phyloP scores from a whole-genome alignment of 2,329 filamentous ascomycete genomes.

The Phaeosphaeria sp. region DNA sequence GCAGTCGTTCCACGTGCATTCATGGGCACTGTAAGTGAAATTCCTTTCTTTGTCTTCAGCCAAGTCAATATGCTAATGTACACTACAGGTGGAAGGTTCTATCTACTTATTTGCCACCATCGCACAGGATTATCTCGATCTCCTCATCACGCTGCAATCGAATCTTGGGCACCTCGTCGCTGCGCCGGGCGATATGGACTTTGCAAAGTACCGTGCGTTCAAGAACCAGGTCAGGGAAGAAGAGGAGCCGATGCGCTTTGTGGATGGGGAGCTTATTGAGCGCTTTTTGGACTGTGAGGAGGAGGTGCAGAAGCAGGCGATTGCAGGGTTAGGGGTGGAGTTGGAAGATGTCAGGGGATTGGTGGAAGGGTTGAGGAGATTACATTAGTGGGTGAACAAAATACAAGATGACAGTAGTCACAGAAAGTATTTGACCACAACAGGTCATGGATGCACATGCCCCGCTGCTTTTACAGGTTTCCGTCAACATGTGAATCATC shows the following conservation, averaged over 20 bases:
- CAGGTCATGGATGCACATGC: not conserved
- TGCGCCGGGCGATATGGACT: constrained; percentile 75
- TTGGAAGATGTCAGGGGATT: constrained; percentile 64
- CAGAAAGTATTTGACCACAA: not conserved
- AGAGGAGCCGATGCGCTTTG: constrained; percentile 81
- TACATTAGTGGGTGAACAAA: constrained; percentile 40
- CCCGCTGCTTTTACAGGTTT: not conserved
- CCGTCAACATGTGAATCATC: too few species aligned
- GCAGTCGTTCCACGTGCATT: constrained; percentile 83
- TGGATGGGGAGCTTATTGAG: constrained; percentile 92
- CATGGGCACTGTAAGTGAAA: constrained; percentile 76
- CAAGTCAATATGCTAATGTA: constrained; percentile 13
- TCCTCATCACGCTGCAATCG: constrained; percentile 81
- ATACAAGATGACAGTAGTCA: not conserved
- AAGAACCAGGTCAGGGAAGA: constrained; percentile 72
- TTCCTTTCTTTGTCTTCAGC: not conserved
- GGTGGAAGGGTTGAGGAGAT: constrained; percentile 62
- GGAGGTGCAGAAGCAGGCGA: constrained; percentile 61
- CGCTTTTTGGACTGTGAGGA: constrained; percentile 76
- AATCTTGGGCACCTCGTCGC: constrained; percentile 71
- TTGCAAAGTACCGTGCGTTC: constrained; percentile 82
- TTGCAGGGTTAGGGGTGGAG: constrained; percentile 62
- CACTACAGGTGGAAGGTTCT: constrained; percentile 77
- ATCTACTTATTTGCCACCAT: constrained; percentile 91
- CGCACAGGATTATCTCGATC: constrained; percentile 71